Evolutionary conservation across 495 filamentous ascomycete species (phyloP), one percentile per base, ranked within the genome.

Genomic region (Cairneyella variabilis): DNA sequence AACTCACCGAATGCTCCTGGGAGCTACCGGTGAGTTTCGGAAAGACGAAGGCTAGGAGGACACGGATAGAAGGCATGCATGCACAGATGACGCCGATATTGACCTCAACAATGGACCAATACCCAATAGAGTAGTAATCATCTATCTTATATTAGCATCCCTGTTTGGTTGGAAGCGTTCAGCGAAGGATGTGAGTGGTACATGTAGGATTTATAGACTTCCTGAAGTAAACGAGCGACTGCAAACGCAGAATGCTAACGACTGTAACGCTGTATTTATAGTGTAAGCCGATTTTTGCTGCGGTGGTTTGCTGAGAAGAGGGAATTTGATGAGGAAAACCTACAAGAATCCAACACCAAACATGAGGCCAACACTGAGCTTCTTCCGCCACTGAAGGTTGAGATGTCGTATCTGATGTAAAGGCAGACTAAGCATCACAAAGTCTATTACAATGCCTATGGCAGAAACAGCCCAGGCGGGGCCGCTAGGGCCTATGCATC

Each of bases 51-150:
- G 18, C 11, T 18, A 27, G 23, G 20, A 45, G 42, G 20, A 45
- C 42, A 21, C 42, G 42, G 42, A 45, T 45, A 17, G 42, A 45
- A 27, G 90, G 90, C 21, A 93, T 84, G 59, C 89, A 95, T 40
- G 82, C 90, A 54, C 87, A 91, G 36, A 90, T 84, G 49, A 95
- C 85, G 14, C 89, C 90, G 10, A 90, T 74, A 56, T 95, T 90
- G 68, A 95, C 88, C 66, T 95, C 90, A 57, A 96, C 79, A 12
- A 83, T 86, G n/a, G 86, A 91, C 90, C 89, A 96, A 21, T 45
- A 45, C 16, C 42, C 42, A 45, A 45, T 45, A 11, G 42, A 45
- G 16, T 45, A 45, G 42, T 45, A 45, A 27, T 45, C 42, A 17
- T 45, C 42, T 45, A 45, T 45, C 23, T 45, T 21, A 45, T 45